Percentiles rank a stretch among this genome's conserved stretches.
Conservation (phyloP, 306 rosid genomes). For the Vicia villosa region DNA sequence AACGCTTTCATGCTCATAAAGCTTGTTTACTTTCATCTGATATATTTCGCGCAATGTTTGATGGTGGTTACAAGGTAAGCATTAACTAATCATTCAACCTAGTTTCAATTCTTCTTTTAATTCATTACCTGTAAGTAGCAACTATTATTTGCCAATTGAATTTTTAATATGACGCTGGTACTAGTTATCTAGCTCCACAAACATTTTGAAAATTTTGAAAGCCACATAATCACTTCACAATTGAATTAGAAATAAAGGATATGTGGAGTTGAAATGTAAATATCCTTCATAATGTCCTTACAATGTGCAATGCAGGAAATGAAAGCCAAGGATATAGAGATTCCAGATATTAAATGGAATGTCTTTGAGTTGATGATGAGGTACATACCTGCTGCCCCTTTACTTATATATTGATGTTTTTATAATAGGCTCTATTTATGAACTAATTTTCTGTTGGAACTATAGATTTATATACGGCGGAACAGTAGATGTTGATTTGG, state of each 20-base stretch:
- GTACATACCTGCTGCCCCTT: slow-evolving; percentile 26
- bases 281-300: slow-evolving; percentile 24
- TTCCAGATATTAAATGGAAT: slow-evolving; percentile 90
- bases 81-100: slow-evolving; percentile 1
- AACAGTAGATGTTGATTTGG: slow-evolving; percentile 47
- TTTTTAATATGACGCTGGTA: background rate
- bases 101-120: slow-evolving; percentile 3
- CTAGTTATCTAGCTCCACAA: background rate
- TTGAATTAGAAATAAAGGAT: slow-evolving; percentile 8
- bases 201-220: background rate
- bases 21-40: slow-evolving; percentile 82
- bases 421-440: background rate
- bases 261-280: background rate
- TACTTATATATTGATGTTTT: background rate
- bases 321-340: slow-evolving; percentile 65
- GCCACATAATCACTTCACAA: background rate
- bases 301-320: slow-evolving; percentile 41
- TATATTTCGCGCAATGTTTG: slow-evolving; percentile 91
- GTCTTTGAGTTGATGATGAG: slow-evolving; percentile 96
- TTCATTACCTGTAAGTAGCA: background rate
- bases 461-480: slow-evolving; percentile 70
- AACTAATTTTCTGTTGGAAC: slow-evolving; percentile 24
- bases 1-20: slow-evolving; percentile 78
- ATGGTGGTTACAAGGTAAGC: slow-evolving; percentile 91
- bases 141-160: background rate